These are phyloP conservation scores for Plasmodium inui DNA, from an alignment of 169 alveolate species.

Conservation along the genomic window DNA sequence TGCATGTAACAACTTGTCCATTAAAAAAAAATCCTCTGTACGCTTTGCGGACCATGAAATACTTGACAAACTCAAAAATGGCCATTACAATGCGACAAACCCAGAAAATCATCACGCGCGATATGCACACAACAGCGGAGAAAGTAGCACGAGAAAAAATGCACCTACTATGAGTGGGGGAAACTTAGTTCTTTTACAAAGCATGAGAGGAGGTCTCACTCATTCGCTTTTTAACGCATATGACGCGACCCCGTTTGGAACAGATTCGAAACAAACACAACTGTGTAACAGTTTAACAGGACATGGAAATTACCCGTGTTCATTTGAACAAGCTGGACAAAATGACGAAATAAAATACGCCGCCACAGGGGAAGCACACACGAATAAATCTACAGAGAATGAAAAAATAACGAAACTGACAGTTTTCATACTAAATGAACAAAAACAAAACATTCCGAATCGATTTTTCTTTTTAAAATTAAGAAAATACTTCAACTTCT, in stretches of 20 bases:
- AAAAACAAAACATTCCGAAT: slow-evolving; percentile 16
- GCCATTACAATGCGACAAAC: neutral
- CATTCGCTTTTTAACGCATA: neutral
- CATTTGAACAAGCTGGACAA: slow-evolving; percentile 2
- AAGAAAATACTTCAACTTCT: slow-evolving; percentile 27
- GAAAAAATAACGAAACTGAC: slow-evolving; percentile 21
- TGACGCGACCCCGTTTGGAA: neutral
- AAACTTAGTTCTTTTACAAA: neutral
- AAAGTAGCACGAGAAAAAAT: neutral
- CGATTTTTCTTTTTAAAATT: slow-evolving; percentile 48
- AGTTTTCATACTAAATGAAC: slow-evolving; percentile 36
- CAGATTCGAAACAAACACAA: neutral
- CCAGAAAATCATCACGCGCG: neutral
- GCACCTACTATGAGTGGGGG: neutral
- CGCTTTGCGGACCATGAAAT: neutral
- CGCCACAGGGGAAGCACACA: neutral
- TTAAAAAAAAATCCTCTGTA: slow-evolving; percentile 5
- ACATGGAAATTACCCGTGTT: neutral
- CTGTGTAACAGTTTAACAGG: neutral
- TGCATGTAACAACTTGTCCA: neutral
- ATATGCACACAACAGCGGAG: neutral
- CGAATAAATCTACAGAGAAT: neutral
- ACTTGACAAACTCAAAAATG: neutral
- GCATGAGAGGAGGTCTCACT: neutral
- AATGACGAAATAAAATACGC: slow-evolving; percentile 2